Conservation (phyloP, 345 rosid genomes). For the Eucalyptus erythrocorys region DNA sequence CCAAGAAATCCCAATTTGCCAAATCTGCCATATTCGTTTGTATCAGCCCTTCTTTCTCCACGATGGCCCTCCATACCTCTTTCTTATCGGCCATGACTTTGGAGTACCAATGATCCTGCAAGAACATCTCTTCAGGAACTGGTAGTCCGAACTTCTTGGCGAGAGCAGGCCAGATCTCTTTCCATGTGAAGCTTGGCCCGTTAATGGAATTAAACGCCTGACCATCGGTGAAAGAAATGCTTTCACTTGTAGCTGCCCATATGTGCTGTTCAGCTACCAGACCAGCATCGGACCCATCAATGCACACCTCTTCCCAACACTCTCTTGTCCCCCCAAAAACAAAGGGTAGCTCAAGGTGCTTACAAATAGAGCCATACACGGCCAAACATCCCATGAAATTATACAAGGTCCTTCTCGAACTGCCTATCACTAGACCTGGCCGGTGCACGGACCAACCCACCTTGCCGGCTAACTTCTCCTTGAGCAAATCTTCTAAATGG, state of each 20-base stretch:
- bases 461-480: slow-evolving; percentile 32
- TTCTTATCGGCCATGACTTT: slow-evolving; percentile 39
- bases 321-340: slow-evolving; percentile 79
- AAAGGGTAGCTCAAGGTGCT: slow-evolving; percentile 54
- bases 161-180: slow-evolving; percentile 61
- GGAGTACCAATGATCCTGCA: slow-evolving; percentile 31
- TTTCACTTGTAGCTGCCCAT: slow-evolving; percentile 55
- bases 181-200: slow-evolving; percentile 70
- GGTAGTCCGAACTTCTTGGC: slow-evolving; percentile 45
- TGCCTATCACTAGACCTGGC: slow-evolving; percentile 78
- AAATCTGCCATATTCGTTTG: slow-evolving; percentile 53
- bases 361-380: slow-evolving; percentile 65
- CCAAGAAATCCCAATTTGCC: slow-evolving; percentile 81
- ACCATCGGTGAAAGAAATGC: slow-evolving; percentile 20
- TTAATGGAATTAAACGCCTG: slow-evolving; percentile 66
- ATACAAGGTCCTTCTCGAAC: slow-evolving; percentile 46
- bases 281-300: slow-evolving; percentile 66
- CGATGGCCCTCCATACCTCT: slow-evolving; percentile 57
- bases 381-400: slow-evolving; percentile 74
- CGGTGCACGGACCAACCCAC: slow-evolving; percentile 71
- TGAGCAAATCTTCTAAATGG: slow-evolving; percentile 61
- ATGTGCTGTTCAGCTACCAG: slow-evolving; percentile 76
- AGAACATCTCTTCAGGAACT: slow-evolving; percentile 28
- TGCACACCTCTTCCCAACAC: slow-evolving; percentile 75
- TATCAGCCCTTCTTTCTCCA: slow-evolving; percentile 32